Base-by-base conservation (phyloP, 768 basidiomycete species). In the Agrocybe praecox region DNA sequence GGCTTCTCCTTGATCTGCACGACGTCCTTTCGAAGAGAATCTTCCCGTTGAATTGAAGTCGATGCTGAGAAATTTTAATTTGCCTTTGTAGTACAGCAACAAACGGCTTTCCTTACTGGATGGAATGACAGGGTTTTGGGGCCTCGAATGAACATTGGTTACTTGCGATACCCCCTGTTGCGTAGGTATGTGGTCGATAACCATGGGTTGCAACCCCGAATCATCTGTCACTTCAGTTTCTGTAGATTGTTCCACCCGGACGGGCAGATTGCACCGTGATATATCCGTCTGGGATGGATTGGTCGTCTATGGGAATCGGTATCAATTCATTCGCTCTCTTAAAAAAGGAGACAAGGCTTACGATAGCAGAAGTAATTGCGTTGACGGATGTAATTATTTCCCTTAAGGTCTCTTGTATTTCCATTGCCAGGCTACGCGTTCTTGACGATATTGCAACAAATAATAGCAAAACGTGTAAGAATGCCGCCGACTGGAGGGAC, bases 401-500 rank as follows among this genome's bases (percentile, higher is more conserved):
- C 26, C 42, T 63, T 5, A 83, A 62, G 40, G 69, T 69, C 9
- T 79, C 75, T 1, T 67, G 62, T 1, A 88, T 58, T 58, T 85
- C 83, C 34, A 68, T 62, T 21, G 77, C 66, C 26, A 88, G 65
- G 4, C 68, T 64, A 22, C 72, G 73, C 66, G 90, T 69, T 55
- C 90, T 80, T 2, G 88, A 87, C 44, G 80, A 72, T 36, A 90
- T 79, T 12, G 85, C 88, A 21, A 77, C 74, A 42, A 92, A 75
- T 5, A 83, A 73, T 46, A 94, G 65, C n/a, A 87, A 70, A 15
- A 90, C 66, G 58, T 88, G 87, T 12, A 89, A 74, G 64, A 94
- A 94, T 17, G 89, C 86, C 17, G 87, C 89, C 0, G 83, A 80
- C 66, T 88, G 88, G 77, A 93, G 81, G 32, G 82, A 80, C 22